These are phyloP conservation scores for Extremus antarcticus DNA, from an alignment of 495 filamentous ascomycete species.

Conservation along the genomic window DNA sequence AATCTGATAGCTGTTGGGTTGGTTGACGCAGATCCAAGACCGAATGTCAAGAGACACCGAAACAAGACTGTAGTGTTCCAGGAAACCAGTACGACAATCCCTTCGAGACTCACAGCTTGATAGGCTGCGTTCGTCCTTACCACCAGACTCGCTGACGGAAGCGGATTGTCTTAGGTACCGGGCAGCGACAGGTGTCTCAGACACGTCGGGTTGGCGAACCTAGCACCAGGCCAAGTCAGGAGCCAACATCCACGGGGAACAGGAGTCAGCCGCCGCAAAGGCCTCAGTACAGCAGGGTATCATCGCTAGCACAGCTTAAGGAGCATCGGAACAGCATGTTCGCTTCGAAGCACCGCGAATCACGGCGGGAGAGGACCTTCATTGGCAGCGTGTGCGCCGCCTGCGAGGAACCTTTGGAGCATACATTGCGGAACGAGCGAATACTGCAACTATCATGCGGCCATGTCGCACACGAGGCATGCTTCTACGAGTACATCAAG, in stretches of 20 bases:
- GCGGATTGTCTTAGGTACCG: not conserved
- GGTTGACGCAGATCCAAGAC: not conserved
- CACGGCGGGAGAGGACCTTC: slow-evolving; percentile 85
- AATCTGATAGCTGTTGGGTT: not conserved
- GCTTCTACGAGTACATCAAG: slow-evolving; percentile 97
- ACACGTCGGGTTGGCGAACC: not conserved
- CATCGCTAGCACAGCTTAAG: slow-evolving; percentile 18
- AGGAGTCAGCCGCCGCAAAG: not conserved
- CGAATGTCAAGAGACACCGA: not conserved
- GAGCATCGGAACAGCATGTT: slow-evolving; percentile 22
- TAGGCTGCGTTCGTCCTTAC: not conserved
- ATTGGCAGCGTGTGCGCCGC: slow-evolving; percentile 90
- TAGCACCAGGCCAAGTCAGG: not conserved
- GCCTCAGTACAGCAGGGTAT: slow-evolving; percentile 1
- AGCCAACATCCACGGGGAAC: not conserved
- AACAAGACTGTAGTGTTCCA: not conserved
- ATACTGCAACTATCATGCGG: slow-evolving; percentile 92
- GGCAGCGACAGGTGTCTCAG: not conserved
- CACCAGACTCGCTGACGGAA: not conserved
- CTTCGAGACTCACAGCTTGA: not conserved
- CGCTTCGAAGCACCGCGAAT: slow-evolving; percentile 25
- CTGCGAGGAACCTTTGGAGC: slow-evolving; percentile 94
- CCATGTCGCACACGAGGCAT: slow-evolving; percentile 95
- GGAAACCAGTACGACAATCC: not conserved
- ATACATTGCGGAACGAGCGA: slow-evolving; percentile 88